A percentile compares a stretch with the other conserved stretches of the same genome.
Evolutionary conservation across 1,139 yeast genomes (phyloP).

Genomic region (Taphrina flavorubra): DNA sequence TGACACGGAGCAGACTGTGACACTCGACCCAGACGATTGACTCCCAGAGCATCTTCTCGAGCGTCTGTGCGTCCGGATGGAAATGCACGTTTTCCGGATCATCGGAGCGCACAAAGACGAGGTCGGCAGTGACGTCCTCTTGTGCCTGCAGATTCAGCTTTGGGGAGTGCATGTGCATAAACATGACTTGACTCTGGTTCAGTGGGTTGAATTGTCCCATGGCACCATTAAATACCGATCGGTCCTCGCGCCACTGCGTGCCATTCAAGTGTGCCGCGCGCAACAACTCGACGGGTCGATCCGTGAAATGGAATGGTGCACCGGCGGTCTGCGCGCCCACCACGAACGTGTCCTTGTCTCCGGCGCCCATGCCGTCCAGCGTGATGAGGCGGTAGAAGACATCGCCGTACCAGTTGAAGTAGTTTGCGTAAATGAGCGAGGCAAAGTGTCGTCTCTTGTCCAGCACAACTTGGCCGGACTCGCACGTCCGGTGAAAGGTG

Average conservation of each 20-base stretch:
- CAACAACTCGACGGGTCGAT: slow-evolving; percentile 19
- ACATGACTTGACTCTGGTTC: slow-evolving; percentile 30
- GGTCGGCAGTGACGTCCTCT: slow-evolving; percentile 15
- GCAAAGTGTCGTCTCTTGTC: slow-evolving; percentile 26
- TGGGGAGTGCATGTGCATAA: slow-evolving; percentile 34
- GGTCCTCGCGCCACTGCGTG: slow-evolving; percentile 25
- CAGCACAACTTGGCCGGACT: slow-evolving; percentile 25
- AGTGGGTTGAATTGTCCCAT: slow-evolving; percentile 31
- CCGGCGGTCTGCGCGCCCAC: slow-evolving; percentile 25
- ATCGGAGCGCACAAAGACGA: slow-evolving; percentile 26
- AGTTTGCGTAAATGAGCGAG: slow-evolving; percentile 18
- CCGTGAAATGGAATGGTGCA: slow-evolving; percentile 13
- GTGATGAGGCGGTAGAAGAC: slow-evolving; percentile 18
- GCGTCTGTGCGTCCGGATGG: background rate
- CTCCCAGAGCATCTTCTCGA: slow-evolving; percentile 25
- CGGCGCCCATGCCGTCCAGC: slow-evolving; percentile 29
- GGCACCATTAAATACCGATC: slow-evolving; percentile 28
- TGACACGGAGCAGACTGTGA: background rate
- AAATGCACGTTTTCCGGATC: slow-evolving; percentile 18
- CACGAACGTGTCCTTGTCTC: slow-evolving; percentile 30
- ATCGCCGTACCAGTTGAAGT: slow-evolving; percentile 29
- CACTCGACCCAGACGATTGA: slow-evolving; percentile 27
- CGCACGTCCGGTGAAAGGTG: slow-evolving; percentile 27
- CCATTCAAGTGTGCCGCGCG: slow-evolving; percentile 23
- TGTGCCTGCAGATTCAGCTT: slow-evolving; percentile 18